Conservation (phyloP, 257 asterid species). For the Solanum gandarillasii region DNA sequence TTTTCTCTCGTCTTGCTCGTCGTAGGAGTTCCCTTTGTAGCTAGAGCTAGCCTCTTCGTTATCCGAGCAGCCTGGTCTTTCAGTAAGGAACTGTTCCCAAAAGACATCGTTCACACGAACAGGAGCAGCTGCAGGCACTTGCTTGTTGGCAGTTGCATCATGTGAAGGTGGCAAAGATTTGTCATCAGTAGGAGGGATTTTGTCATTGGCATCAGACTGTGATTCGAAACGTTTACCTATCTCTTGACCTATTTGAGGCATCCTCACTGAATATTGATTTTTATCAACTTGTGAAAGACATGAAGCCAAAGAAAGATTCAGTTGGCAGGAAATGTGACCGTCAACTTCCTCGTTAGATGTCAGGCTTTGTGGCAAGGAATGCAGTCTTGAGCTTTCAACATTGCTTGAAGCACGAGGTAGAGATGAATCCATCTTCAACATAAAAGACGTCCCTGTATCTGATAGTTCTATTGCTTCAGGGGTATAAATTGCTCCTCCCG, state of each 20-base stretch:
- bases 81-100: slow-evolving; percentile 93
- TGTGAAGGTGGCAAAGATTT: slow-evolving; percentile 19
- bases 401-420: slow-evolving; percentile 21
- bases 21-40: slow-evolving; percentile 22
- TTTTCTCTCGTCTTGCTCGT: slow-evolving; percentile 40
- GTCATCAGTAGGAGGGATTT: slow-evolving; percentile 12
- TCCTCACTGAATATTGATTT: slow-evolving; percentile 19
- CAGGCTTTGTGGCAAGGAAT: slow-evolving; percentile 29
- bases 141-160: slow-evolving; percentile 19
- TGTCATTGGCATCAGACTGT: slow-evolving; percentile 9
- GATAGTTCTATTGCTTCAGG: slow-evolving; percentile 71
- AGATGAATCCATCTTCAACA: slow-evolving; percentile 43
- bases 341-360: slow-evolving; percentile 46
- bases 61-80: slow-evolving; percentile 76
- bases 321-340: slow-evolving; percentile 50
- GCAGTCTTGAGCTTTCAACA: slow-evolving; percentile 28
- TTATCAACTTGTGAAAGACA: slow-evolving; percentile 43
- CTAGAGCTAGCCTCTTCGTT: slow-evolving; percentile 67
- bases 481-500: slow-evolving; percentile 23
- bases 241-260: slow-evolving; percentile 22
- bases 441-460: slow-evolving; percentile 64
- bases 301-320: slow-evolving; percentile 77
- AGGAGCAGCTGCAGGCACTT: slow-evolving; percentile 25
- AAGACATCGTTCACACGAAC: slow-evolving; percentile 71
- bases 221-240: slow-evolving; percentile 16